Conservation (phyloP, 352 stramenopile species). For the Hyaloperonospora brassicae region DNA sequence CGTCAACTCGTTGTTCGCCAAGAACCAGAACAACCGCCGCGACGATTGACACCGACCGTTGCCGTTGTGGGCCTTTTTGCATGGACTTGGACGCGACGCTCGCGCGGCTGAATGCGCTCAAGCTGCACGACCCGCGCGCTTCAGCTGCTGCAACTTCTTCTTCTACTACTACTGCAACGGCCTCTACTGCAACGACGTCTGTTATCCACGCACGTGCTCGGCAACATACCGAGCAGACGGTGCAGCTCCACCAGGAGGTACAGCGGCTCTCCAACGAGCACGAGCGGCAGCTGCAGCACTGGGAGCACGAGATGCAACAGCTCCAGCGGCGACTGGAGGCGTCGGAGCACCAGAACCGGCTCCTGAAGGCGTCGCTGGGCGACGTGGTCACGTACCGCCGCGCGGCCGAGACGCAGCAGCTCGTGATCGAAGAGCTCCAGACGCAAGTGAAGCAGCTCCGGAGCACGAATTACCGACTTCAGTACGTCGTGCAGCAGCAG, state of each 20-base stretch:
- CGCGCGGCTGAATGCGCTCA: constrained; percentile 64
- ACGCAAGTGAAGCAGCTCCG: constrained; percentile 63
- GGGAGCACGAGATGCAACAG: constrained; percentile 45
- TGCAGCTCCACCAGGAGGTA: constrained; percentile 28
- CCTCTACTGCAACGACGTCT: too few relatives aligned
- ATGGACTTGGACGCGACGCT: constrained; percentile 65
- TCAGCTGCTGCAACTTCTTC: background rate
- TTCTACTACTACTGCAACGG: too few relatives aligned
- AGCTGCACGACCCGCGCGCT: constrained; percentile 39
- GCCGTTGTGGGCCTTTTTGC: constrained; percentile 6
- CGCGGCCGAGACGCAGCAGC: constrained; percentile 48
- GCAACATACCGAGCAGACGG: constrained; percentile 13
- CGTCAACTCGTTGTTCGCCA: too few relatives aligned
- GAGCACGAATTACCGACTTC: constrained; percentile 57
- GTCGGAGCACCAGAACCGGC: constrained; percentile 46
- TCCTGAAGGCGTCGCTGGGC: constrained; percentile 36
- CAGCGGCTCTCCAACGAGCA: constrained; percentile 46
- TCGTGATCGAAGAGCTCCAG: constrained; percentile 61
- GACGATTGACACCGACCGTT: constrained; percentile 1
- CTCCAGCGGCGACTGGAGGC: constrained; percentile 38
- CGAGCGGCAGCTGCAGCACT: constrained; percentile 35
- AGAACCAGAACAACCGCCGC: background rate
- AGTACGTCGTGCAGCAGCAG: constrained; percentile 67
- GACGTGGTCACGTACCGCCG: constrained; percentile 37
- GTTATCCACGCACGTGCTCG: constrained; percentile 3